These are phyloP conservation scores for Gelatoporia subvermispora DNA, from an alignment of 768 basidiomycete genomes.

Conservation along the genomic window DNA sequence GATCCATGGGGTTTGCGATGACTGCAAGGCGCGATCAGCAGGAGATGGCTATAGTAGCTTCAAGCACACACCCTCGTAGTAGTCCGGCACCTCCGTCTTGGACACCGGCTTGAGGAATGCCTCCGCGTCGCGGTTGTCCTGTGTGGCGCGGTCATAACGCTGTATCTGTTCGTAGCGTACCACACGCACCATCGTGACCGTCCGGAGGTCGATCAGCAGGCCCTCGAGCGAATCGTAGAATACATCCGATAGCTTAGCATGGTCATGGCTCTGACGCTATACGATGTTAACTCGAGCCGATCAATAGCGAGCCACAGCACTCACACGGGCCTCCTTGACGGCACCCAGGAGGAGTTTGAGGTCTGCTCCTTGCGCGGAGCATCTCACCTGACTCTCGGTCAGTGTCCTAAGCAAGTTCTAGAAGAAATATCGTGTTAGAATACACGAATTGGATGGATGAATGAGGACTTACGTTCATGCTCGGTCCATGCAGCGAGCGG, in stretches of 20 bases:
- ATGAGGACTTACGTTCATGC: constrained; percentile 33
- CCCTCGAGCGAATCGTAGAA: constrained; percentile 95
- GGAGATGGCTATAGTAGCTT: background rate
- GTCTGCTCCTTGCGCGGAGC: constrained; percentile 57
- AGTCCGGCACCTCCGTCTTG: constrained; percentile 87
- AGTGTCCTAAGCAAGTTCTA: constrained; percentile 90
- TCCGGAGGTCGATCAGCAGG: constrained; percentile 79
- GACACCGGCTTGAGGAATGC: constrained; percentile 93
- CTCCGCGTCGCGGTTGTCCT: constrained; percentile 88
- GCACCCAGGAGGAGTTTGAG: constrained; percentile 77
- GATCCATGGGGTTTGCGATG: constrained; percentile 93
- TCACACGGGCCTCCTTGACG: constrained; percentile 85
- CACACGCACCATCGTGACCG: constrained; percentile 56
- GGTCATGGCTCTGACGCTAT: constrained; percentile 53
- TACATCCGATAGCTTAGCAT: constrained; percentile 72
- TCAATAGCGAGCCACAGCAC: constrained; percentile 29
- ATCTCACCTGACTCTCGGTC: constrained; percentile 68
- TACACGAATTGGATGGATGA: constrained; percentile 23
- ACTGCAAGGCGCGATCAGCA: constrained; percentile 41
- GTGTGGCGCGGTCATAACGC: constrained; percentile 5
- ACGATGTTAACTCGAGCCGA: constrained; percentile 11
- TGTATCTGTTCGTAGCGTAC: background rate
- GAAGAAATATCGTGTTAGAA: constrained; percentile 8
- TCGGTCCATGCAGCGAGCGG: constrained; percentile 22
- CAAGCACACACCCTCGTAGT: constrained; percentile 70